Evolutionary conservation across 441 rosid genomes (phyloP).

Genomic region (Iberis amara): DNA sequence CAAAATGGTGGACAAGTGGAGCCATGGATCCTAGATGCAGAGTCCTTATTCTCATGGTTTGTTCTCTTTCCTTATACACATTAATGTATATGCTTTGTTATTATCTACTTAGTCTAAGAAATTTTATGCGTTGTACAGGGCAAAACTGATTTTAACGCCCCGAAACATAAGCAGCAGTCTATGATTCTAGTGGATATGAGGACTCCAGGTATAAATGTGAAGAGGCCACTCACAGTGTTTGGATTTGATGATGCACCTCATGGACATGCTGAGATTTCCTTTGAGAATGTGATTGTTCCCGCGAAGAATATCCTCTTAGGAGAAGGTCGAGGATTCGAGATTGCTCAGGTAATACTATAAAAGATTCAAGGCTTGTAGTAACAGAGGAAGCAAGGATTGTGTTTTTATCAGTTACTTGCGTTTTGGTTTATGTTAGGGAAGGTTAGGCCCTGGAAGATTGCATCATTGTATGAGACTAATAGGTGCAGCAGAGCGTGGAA

Average conservation of each 20-base stretch:
- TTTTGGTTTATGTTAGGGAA: slow-evolving; percentile 55
- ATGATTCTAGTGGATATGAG: slow-evolving; percentile 83
- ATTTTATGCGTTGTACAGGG: slow-evolving; percentile 49
- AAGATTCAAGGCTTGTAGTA: slow-evolving; percentile 7
- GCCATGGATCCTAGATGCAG: slow-evolving; percentile 99
- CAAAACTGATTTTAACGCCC: slow-evolving; percentile 75
- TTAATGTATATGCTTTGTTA: neutral
- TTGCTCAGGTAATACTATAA: slow-evolving; percentile 73
- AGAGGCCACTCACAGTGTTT: slow-evolving; percentile 80
- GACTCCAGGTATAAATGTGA: slow-evolving; percentile 67
- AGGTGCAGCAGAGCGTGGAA: slow-evolving; percentile 97
- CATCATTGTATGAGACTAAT: slow-evolving; percentile 97
- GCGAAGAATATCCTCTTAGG: slow-evolving; percentile 82
- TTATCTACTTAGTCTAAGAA: slow-evolving; percentile 1
- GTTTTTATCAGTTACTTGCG: neutral
- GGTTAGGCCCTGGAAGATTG: slow-evolving; percentile 97
- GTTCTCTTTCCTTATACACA: slow-evolving; percentile 27
- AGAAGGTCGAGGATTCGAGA: slow-evolving; percentile 98
- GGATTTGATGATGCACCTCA: slow-evolving; percentile 99
- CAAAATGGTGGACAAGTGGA: slow-evolving; percentile 99
- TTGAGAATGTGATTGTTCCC: slow-evolving; percentile 74
- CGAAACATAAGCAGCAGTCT: slow-evolving; percentile 90
- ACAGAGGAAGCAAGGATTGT: slow-evolving; percentile 4
- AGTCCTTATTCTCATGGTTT: slow-evolving; percentile 91
- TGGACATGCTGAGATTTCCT: slow-evolving; percentile 88